A percentile compares a stretch with the other conserved stretches of the same genome.
Evolutionary conservation across 2,329 filamentous ascomycete genomes (phyloP).

Genomic region (Beauveria caledonica): DNA sequence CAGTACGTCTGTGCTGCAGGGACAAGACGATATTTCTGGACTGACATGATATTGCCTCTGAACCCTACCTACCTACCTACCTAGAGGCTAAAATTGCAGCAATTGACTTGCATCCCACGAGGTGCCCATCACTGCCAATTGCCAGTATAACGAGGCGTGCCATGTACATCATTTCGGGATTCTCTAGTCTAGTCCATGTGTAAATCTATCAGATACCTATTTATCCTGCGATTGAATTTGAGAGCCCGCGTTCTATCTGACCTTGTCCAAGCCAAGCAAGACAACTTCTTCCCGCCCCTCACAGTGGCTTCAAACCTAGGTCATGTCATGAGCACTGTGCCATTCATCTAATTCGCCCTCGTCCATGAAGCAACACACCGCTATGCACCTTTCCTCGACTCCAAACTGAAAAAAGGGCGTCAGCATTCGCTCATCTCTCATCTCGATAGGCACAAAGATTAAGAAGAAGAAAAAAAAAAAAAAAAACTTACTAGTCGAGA

Average conservation of each 20-base stretch:
- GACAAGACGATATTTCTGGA: too few relatives aligned
- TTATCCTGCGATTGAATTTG: neutral
- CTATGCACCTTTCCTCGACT: neutral
- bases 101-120: neutral
- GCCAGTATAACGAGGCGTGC: neutral
- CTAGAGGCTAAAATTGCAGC: too few relatives aligned
- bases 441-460: neutral
- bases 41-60: too few relatives aligned
- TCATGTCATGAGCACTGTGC: neutral
- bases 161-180: too few relatives aligned
- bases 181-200: too few relatives aligned
- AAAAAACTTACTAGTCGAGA: constrained; percentile 34
- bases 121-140: neutral
- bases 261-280: neutral
- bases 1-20: neutral
- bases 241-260: neutral
- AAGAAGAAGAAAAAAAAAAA: too few relatives aligned
- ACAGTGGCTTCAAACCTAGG: neutral
- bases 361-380: too few relatives aligned
- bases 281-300: neutral
- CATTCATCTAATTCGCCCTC: too few relatives aligned
- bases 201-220: too few relatives aligned
- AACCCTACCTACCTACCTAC: too few relatives aligned
- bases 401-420: neutral
- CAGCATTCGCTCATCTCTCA: neutral